phyloP scores from a whole-genome alignment of 1,284 basidiomycete genomes.

The Abortiporus biennis region DNA sequence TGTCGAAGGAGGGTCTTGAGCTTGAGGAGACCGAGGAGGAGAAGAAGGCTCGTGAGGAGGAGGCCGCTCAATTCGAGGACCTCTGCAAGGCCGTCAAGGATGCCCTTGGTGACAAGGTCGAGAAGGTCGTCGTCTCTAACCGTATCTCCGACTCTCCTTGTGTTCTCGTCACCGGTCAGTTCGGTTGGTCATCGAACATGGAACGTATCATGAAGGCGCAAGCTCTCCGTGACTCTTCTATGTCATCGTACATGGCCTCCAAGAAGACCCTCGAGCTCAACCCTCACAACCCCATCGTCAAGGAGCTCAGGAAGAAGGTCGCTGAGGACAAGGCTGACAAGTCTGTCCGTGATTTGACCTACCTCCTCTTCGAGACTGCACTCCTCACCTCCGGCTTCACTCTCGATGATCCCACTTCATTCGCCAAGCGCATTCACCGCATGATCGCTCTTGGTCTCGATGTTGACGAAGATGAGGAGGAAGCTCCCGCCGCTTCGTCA shows the following conservation, averaged over 20 bases:
- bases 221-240: constrained; percentile 95
- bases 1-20: constrained; percentile 99
- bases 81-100: constrained; percentile 97
- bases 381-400: constrained; percentile 93
- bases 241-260: constrained; percentile 99
- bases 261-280: constrained; percentile 99
- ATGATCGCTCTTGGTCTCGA: constrained; percentile 90
- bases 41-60: constrained; percentile 89
- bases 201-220: constrained; percentile 99
- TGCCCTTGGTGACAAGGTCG: constrained; percentile 97
- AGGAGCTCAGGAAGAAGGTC: constrained; percentile 94
- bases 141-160: constrained; percentile 96
- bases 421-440: constrained; percentile 94
- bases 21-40: constrained; percentile 99
- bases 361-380: constrained; percentile 95
- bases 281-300: constrained; percentile 91
- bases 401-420: constrained; percentile 92
- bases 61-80: constrained; percentile 81
- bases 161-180: constrained; percentile 97
- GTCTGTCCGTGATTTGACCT: constrained; percentile 95
- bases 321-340: constrained; percentile 98
- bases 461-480: constrained; percentile 70
- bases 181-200: constrained; percentile 99
- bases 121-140: constrained; percentile 99
- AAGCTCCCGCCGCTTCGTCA: constrained; percentile 27